Base-by-base conservation (phyloP, 176 grass and related monocot genomes). In the Elaeis guineensis region DNA sequence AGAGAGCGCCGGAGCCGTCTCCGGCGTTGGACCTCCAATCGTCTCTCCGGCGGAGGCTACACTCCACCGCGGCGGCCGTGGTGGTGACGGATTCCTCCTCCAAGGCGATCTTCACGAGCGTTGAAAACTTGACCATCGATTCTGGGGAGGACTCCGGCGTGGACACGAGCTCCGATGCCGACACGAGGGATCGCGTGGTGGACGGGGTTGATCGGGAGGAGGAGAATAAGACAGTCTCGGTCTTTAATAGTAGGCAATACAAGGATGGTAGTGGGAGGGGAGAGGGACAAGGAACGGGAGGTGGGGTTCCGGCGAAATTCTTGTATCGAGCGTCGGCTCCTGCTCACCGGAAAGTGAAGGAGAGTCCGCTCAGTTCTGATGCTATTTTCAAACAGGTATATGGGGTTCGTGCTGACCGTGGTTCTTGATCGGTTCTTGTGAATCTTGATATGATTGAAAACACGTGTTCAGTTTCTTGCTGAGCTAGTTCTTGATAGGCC, bases 301-400 rank as follows among this genome's bases (percentile, higher is more conserved):
- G 50, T 7, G 19, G 14, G 19, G 51, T 44, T 6, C 19, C 75
- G 39, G 57, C 58, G 64, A 12, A 75, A 72, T 58, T 82, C 25
- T 71, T 72, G 21, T 89, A 59, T 56, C 75, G 93, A 52, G 87
- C 87, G 58, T 88, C 93, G 58, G 70, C 78, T 48, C 93, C 93
- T 28, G 87, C 84, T 7, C 93, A 97, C 75, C 66, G 78, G 29
- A 66, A 59, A 26, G 77, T 97, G 60, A 97, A 77, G 73, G 93
- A 97, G 62, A 97, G 93, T 66, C 86, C 93, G 23, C 73, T 97
- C 55, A 97, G 93, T 72, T 91, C 87, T 35, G 87, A 88, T 80
- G 78, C 84, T 55, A 91, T 97, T 68, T 97, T 97, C 74, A 80
- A 48, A 21, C 93, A 97, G 87, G 93, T 91, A 14, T 21, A 24